Evolutionary conservation across 1,284 basidiomycete species (phyloP).

Genomic region (Porogramme epimiltina): DNA sequence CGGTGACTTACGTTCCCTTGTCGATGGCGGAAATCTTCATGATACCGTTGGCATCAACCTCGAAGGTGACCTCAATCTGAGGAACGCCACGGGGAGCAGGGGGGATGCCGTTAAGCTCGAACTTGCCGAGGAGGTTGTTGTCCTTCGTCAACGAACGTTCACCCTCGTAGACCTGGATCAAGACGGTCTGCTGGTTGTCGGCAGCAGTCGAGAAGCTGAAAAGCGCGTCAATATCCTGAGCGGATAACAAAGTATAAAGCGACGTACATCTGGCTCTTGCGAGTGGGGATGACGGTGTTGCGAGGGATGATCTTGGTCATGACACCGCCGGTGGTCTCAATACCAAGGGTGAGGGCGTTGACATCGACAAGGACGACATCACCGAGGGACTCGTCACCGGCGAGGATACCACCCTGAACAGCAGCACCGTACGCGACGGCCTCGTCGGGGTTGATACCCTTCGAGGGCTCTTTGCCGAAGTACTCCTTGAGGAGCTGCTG

Average conservation of each 20-base stretch:
- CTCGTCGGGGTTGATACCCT: slow-evolving; percentile 87
- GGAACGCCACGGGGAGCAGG: slow-evolving; percentile 95
- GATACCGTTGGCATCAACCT: slow-evolving; percentile 93
- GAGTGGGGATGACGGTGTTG: slow-evolving; percentile 97
- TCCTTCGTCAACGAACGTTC: slow-evolving; percentile 96
- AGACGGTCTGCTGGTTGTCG: slow-evolving; percentile 91
- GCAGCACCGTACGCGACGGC: slow-evolving; percentile 79
- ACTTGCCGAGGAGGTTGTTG: slow-evolving; percentile 97
- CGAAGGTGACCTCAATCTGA: slow-evolving; percentile 93
- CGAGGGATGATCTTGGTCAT: slow-evolving; percentile 97
- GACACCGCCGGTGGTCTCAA: slow-evolving; percentile 98
- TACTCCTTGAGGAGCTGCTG: slow-evolving; percentile 95
- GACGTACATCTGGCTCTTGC: slow-evolving; percentile 86
- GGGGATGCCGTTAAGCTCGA: slow-evolving; percentile 91
- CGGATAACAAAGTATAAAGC: neutral
- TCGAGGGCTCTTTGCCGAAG: slow-evolving; percentile 91
- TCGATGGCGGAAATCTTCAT: slow-evolving; percentile 88
- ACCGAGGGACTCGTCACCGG: slow-evolving; percentile 81
- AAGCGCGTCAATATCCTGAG: slow-evolving; percentile 5
- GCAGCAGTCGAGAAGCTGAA: slow-evolving; percentile 92
- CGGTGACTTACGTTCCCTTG: slow-evolving; percentile 80
- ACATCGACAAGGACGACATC: slow-evolving; percentile 96
- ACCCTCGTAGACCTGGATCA: slow-evolving; percentile 93
- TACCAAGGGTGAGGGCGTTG: slow-evolving; percentile 92
- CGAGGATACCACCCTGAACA: slow-evolving; percentile 86